phyloP scores from a whole-genome alignment of 371 early-diverging fungal species.

The Apophysomyces ossiformis region DNA sequence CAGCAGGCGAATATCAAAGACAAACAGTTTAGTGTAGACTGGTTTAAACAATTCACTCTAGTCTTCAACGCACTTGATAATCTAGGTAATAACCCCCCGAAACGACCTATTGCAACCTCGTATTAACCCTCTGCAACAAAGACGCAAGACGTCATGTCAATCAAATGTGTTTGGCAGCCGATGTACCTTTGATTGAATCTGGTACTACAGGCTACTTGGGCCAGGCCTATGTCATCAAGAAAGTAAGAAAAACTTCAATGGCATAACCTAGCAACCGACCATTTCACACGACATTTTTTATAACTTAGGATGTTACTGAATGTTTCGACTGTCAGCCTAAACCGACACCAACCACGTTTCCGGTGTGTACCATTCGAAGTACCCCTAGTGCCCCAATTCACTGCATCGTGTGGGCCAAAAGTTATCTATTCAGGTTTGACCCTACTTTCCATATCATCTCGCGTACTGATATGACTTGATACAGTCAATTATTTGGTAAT shows the following conservation, averaged over 20 bases:
- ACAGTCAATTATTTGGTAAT: constrained; percentile 84
- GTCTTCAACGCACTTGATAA: constrained; percentile 99
- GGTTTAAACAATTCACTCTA: constrained; percentile 93
- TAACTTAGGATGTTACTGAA: constrained; percentile 65
- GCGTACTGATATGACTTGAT: neutral
- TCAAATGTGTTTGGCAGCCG: constrained; percentile 91
- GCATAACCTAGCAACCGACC: neutral
- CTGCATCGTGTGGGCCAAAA: constrained; percentile 99
- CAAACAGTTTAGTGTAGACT: constrained; percentile 79
- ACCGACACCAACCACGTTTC: constrained; percentile 84
- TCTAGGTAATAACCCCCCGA: constrained; percentile 61
- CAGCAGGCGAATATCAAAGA: constrained; percentile 89
- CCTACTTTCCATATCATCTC: neutral
- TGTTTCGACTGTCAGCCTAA: constrained; percentile 99
- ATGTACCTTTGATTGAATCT: constrained; percentile 93
- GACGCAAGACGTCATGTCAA: constrained; percentile 97
- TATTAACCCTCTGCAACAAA: constrained; percentile 26
- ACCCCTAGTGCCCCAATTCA: constrained; percentile 97
- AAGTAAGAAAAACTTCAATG: constrained; percentile 34
- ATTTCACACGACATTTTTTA: neutral
- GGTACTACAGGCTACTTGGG: constrained; percentile 98
- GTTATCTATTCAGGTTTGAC: constrained; percentile 79
- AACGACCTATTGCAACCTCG: neutral
- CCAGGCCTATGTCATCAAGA: constrained; percentile 91
- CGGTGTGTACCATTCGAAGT: constrained; percentile 98